Base-by-base conservation (phyloP, 805 yeast genomes). In the Debaryomyces prosopidis region DNA sequence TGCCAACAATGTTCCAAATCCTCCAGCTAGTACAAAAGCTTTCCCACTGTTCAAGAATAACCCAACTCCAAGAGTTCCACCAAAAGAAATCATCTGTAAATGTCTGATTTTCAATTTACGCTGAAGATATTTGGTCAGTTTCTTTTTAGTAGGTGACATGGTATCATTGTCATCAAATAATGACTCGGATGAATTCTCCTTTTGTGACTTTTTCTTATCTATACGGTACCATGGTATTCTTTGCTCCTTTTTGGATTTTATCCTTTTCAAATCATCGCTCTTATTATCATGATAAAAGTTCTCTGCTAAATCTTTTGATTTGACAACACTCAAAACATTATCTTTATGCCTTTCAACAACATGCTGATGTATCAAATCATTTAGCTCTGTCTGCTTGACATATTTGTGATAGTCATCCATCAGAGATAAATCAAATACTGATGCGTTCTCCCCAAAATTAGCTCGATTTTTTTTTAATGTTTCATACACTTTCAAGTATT, bases 11-110 rank as follows among this genome's bases (percentile, higher is more conserved):
- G 89, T 80, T 0, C 95, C 95, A 42, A 87, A 67, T 0, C 92
- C 92, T 1, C 95, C 95, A 2, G 87, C 85, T 14, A 82, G 81
- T 15, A 82, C 73, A 42, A 87, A 75, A 0, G 89, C 87, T 55
- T 85, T 84, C 3, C 94, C 91, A 5, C 86, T 79, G 36, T 84
- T 80, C 18, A 87, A 65, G 45, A 84, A 75, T 15, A 87, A 63
- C 0, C 95, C 94, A 12, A 87, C 92, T 1, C 94, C 94, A 4
- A 87, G 62, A 0, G 91, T 85, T 1, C 90, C 92, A 2, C 90
- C 89, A 26, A 87, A 69, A 0, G 91, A 87, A 39, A 87, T 82
- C 82, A 86, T 84, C 57, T 86, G 90, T 15, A 87, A 65, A 61
- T 87, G 92, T 17, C 89, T 66, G 23, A 82, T 80, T 43, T 76